A percentile compares a stretch with the other conserved stretches of the same genome.
Conservation (phyloP, 192 early-diverging fungal species). For the Chytriomyces hyalinus region DNA sequence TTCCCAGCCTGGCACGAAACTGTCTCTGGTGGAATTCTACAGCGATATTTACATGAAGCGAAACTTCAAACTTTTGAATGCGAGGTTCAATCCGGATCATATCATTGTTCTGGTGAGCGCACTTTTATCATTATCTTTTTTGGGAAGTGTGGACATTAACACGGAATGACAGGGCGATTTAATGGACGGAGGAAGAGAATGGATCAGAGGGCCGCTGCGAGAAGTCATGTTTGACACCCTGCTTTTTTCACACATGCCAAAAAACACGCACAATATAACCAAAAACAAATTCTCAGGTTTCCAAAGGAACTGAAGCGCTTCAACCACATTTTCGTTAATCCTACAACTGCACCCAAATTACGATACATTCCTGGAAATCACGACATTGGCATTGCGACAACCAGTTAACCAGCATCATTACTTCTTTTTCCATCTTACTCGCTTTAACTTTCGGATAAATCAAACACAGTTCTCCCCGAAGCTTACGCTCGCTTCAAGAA, state of each 20-base stretch:
- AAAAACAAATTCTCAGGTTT: constrained; percentile 5
- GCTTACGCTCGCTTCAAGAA: constrained; percentile 48
- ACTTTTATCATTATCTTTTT: background rate
- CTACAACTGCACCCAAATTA: constrained; percentile 42
- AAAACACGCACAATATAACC: too few species aligned
- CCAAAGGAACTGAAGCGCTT: constrained; percentile 60
- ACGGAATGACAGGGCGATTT: constrained; percentile 72
- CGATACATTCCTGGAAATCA: constrained; percentile 88
- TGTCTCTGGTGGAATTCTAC: constrained; percentile 74
- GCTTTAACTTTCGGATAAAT: background rate
- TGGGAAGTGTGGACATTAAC: background rate
- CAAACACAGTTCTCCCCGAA: constrained; percentile 38
- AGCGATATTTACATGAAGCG: constrained; percentile 85
- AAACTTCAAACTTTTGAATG: constrained; percentile 71
- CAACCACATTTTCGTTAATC: constrained; percentile 55
- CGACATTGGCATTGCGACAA: constrained; percentile 77
- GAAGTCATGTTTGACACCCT: background rate
- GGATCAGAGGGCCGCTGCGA: constrained; percentile 27
- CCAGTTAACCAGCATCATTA: constrained; percentile 10
- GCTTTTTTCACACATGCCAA: too few species aligned
- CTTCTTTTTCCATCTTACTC: background rate
- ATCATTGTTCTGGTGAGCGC: constrained; percentile 64
- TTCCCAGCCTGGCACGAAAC: constrained; percentile 51
- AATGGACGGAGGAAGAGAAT: constrained; percentile 67
- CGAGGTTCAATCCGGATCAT: constrained; percentile 60